phyloP scores from a whole-genome alignment of 768 basidiomycete species.

The Boletus subcaerulescens region DNA sequence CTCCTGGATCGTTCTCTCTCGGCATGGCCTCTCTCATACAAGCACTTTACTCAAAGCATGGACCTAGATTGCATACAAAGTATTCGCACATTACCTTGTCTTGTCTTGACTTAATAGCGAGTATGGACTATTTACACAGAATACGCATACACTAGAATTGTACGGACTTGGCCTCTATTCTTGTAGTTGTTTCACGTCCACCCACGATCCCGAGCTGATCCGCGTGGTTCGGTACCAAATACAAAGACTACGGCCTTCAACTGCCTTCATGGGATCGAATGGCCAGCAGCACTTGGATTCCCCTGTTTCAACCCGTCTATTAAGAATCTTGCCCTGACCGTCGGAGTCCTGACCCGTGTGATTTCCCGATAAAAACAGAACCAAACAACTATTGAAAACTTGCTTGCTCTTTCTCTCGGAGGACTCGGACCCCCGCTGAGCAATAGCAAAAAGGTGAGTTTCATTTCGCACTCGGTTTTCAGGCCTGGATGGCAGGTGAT shows the following conservation, averaged over 20 bases:
- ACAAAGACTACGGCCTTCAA: background rate
- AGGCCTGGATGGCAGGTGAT: slow-evolving; percentile 31
- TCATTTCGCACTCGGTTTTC: background rate
- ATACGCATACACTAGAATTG: slow-evolving; percentile 13
- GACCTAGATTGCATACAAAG: slow-evolving; percentile 13
- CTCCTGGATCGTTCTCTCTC: slow-evolving; percentile 2
- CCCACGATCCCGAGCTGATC: slow-evolving; percentile 2
- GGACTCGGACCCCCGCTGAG: background rate
- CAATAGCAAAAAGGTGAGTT: slow-evolving; percentile 10
- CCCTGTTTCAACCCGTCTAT: slow-evolving; percentile 2
- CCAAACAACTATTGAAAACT: slow-evolving; percentile 12
- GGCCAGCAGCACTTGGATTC: background rate
- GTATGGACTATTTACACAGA: slow-evolving; percentile 14
- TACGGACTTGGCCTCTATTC: slow-evolving; percentile 12
- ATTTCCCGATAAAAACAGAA: slow-evolving; percentile 3
- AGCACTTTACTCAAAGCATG: slow-evolving; percentile 11
- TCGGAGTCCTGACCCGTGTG: too few species aligned
- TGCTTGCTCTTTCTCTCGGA: too few species aligned
- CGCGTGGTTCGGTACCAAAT: background rate
- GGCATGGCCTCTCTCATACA: slow-evolving; percentile 9
- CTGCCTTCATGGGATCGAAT: background rate
- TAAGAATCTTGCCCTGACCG: background rate
- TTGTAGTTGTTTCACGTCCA: slow-evolving; percentile 19
- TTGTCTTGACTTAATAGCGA: slow-evolving; percentile 11
- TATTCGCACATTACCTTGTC: slow-evolving; percentile 2